Evolutionary conservation across 768 basidiomycete genomes (phyloP).

Genomic region (Pulveroboletus frians): DNA sequence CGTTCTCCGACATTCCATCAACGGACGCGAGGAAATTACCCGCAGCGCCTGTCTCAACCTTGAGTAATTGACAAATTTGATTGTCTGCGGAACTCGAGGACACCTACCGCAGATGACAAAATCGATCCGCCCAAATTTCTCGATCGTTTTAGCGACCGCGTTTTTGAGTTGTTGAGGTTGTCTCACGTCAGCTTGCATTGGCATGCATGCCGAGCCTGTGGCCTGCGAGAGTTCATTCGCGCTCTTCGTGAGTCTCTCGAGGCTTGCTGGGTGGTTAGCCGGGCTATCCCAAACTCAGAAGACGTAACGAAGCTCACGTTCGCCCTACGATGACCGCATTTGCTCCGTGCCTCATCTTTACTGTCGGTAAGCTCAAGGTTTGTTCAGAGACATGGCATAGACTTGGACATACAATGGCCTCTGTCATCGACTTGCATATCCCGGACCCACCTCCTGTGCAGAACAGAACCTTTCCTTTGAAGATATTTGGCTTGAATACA

Average conservation of each 20-base stretch:
- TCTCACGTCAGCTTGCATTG: conserved; percentile 79
- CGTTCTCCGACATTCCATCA: conserved; percentile 78
- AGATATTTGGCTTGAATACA: conserved; percentile 75
- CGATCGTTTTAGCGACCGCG: conserved; percentile 72
- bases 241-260: conserved; percentile 63
- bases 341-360: conserved; percentile 79
- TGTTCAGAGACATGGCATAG: background rate
- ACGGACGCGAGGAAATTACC: conserved; percentile 95
- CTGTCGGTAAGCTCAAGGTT: conserved; percentile 5
- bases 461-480: conserved; percentile 86
- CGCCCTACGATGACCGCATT: conserved; percentile 79
- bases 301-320: conserved; percentile 49
- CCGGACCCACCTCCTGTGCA: conserved; percentile 92
- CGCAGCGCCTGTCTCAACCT: conserved; percentile 63
- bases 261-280: conserved; percentile 35
- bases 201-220: conserved; percentile 69
- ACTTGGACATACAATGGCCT: conserved; percentile 58
- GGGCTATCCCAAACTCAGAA: background rate
- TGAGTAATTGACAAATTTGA: background rate
- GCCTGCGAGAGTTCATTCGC: conserved; percentile 64
- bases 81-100: background rate
- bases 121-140: conserved; percentile 82
- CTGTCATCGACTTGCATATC: conserved; percentile 86
- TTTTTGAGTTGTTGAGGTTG: conserved; percentile 63
- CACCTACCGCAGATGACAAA: conserved; percentile 86